Conservation (phyloP, 2,329 filamentous ascomycete genomes). For the Paecilomyces fulvus region DNA sequence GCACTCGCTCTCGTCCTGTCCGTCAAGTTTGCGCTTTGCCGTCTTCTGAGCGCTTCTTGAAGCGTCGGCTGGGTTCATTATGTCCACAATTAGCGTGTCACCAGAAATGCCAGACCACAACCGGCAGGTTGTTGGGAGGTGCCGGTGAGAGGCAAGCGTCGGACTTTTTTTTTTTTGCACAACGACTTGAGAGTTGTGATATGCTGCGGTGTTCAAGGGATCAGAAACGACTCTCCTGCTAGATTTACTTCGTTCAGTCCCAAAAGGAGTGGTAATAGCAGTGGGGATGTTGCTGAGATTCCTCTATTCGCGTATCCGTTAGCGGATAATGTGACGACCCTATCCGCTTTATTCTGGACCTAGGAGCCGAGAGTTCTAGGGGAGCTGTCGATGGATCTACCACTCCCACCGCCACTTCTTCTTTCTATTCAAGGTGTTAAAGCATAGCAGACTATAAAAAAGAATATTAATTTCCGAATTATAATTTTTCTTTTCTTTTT, state of each 20-base stretch:
- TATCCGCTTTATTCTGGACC: neutral
- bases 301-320: neutral
- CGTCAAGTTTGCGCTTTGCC: neutral
- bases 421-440: neutral
- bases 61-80: neutral
- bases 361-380: neutral
- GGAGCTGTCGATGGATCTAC: too few relatives aligned
- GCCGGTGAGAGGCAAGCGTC: neutral
- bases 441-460: neutral
- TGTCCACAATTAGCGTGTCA: neutral
- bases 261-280: neutral
- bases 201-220: too few relatives aligned
- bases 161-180: neutral
- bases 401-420: neutral
- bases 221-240: too few relatives aligned
- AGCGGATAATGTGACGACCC: neutral
- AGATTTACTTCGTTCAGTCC: too few relatives aligned
- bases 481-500: too few relatives aligned
- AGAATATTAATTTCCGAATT: too few relatives aligned
- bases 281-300: neutral
- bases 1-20: neutral
- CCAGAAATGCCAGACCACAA: neutral
- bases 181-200: neutral
- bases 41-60: neutral
- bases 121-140: neutral